phyloP scores from a whole-genome alignment of 1,284 basidiomycete genomes.

The Amylostereum areolatum region DNA sequence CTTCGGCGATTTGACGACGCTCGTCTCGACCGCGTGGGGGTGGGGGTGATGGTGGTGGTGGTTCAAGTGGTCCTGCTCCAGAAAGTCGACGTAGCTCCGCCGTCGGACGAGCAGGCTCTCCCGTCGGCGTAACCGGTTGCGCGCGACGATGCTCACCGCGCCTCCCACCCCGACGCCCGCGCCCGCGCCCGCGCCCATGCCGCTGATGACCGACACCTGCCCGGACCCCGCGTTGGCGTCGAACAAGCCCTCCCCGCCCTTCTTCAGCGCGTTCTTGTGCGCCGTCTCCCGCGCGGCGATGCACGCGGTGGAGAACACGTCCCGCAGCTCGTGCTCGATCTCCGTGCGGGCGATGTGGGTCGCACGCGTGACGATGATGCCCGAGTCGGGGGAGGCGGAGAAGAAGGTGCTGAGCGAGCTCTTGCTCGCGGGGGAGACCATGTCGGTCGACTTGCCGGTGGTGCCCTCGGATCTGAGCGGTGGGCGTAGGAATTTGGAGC shows the following conservation, averaged over 20 bases:
- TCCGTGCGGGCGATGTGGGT: conserved; percentile 61
- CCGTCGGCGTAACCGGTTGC: conserved; percentile 52
- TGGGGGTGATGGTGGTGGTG: no score
- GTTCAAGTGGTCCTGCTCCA: background rate
- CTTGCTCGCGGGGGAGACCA: conserved; percentile 32
- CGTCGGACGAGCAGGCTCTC: conserved; percentile 62
- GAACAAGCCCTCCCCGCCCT: conserved; percentile 49
- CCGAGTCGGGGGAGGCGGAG: conserved; percentile 38
- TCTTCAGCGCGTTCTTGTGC: conserved; percentile 50
- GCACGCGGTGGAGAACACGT: conserved; percentile 63
- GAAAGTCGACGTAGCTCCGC: conserved; percentile 34
- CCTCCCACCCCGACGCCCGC: conserved; percentile 51
- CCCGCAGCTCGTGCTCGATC: conserved; percentile 61
- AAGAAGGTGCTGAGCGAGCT: conserved; percentile 55
- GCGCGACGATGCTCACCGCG: conserved; percentile 44
- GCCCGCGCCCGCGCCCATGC: conserved; percentile 6
- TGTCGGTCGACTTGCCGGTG: conserved; percentile 14
- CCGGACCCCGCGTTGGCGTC: background rate
- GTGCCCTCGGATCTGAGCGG: no score
- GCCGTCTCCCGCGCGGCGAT: conserved; percentile 56
- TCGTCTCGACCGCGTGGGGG: no score
- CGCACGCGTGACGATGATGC: conserved; percentile 60
- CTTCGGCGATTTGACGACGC: background rate
- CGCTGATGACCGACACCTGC: background rate
- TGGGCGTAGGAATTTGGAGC: no score